Evolutionary conservation across 768 basidiomycete species (phyloP).

Genomic region (Pleurotus tuber-regium): DNA sequence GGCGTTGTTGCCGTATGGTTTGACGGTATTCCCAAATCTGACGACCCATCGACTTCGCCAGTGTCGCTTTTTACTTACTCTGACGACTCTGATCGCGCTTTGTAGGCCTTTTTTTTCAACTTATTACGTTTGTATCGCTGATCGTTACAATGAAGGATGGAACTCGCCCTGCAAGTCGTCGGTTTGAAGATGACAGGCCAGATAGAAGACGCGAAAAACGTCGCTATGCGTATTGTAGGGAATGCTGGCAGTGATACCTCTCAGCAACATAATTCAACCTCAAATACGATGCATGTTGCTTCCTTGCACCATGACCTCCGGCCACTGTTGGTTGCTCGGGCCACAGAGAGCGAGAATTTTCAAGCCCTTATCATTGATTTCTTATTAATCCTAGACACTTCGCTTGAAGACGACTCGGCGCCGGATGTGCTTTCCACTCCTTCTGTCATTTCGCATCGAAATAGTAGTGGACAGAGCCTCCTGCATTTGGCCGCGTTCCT

Average conservation of each 20-base stretch:
- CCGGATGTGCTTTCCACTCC: constrained; percentile 40
- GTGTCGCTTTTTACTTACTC: constrained; percentile 84
- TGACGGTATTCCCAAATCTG: constrained; percentile 63
- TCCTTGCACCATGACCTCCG: constrained; percentile 51
- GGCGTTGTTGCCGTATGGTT: constrained; percentile 93
- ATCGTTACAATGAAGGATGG: constrained; percentile 62
- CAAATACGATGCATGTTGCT: constrained; percentile 54
- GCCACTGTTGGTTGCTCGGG: constrained; percentile 53
- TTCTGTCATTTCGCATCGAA: constrained; percentile 68
- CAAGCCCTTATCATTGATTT: constrained; percentile 79
- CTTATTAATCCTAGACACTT: constrained; percentile 72
- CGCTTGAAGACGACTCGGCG: constrained; percentile 40
- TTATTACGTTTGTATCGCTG: constrained; percentile 12
- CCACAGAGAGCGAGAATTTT: constrained; percentile 59
- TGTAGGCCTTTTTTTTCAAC: constrained; percentile 54
- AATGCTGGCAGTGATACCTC: constrained; percentile 56
- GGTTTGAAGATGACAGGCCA: constrained; percentile 97
- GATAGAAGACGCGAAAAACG: constrained; percentile 89
- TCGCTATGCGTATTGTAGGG: constrained; percentile 91
- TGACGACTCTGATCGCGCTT: constrained; percentile 83
- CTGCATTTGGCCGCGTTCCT: constrained; percentile 86
- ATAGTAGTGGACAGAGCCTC: constrained; percentile 77
- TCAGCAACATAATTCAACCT: constrained; percentile 26
- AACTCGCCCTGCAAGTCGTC: constrained; percentile 91
- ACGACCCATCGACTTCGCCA: constrained; percentile 45